Conservation (phyloP, 306 rosid genomes). For the Casuarina equisetifolia region DNA sequence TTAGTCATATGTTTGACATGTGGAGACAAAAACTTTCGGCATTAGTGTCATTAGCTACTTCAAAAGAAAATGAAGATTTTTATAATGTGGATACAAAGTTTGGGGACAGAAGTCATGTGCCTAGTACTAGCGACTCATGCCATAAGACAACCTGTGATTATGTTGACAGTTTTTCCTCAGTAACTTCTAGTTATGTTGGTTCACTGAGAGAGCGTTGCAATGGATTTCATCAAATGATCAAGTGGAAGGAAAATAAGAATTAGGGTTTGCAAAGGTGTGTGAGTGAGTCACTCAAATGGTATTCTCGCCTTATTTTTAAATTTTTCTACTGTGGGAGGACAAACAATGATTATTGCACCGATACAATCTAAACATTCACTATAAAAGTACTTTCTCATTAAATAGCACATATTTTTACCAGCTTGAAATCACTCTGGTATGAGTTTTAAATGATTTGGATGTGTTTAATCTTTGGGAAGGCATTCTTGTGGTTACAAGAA, state of each 20-base stretch:
- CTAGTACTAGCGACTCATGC: background rate
- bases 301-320: background rate
- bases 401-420: background rate
- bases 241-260: background rate
- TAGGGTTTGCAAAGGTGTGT: background rate
- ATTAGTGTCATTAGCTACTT: constrained; percentile 2
- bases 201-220: background rate
- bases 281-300: background rate
- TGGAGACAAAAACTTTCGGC: constrained; percentile 8
- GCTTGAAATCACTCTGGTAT: background rate
- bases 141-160: background rate
- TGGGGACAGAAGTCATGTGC: background rate
- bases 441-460: background rate
- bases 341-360: background rate
- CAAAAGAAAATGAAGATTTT: background rate
- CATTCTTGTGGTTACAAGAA: background rate
- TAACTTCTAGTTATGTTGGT: background rate
- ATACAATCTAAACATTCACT: background rate
- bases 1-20: constrained; percentile 4
- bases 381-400: background rate
- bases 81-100: background rate
- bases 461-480: background rate
- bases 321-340: background rate
- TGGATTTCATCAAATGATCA: background rate
- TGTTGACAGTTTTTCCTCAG: background rate